A percentile compares a stretch with the other conserved stretches of the same genome.
phyloP scores from a whole-genome alignment of 1,284 basidiomycete species.

The Pseudomicrostroma phylloplanum region DNA sequence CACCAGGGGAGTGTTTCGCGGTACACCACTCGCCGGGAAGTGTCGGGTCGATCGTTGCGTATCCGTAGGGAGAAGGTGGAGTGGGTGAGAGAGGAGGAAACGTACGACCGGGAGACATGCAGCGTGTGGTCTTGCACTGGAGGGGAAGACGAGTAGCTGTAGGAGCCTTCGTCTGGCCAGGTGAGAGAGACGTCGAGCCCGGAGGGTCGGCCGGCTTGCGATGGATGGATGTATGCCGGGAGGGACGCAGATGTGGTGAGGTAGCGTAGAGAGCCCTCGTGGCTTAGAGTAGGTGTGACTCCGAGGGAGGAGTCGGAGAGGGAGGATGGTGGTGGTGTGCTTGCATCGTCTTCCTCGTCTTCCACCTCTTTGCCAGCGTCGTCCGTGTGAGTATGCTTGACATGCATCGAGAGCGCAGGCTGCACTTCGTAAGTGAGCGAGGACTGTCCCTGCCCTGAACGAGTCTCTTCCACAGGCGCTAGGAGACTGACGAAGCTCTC shows the following conservation, averaged over 20 bases:
- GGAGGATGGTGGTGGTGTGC: not conserved
- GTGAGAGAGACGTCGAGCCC: conserved; percentile 7
- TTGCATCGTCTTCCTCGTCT: not conserved
- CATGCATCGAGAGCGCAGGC: not conserved
- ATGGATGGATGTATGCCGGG: not conserved
- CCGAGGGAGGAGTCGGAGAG: not conserved
- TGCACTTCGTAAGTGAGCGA: conserved; percentile 4
- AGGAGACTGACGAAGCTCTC: conserved; percentile 22
- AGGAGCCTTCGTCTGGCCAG: conserved; percentile 10
- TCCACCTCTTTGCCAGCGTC: conserved; percentile 5
- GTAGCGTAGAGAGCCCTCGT: conserved; percentile 3
- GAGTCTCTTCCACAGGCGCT: conserved; percentile 13
- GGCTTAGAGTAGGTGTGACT: not conserved
- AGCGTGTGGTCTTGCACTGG: not conserved
- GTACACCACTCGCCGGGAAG: conserved; percentile 62
- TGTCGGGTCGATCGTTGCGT: conserved; percentile 58
- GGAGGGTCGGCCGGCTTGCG: not conserved
- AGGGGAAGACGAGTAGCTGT: not conserved
- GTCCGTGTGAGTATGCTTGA: conserved; percentile 11
- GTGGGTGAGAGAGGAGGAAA: conserved; percentile 3
- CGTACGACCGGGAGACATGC: not conserved
- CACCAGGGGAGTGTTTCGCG: conserved; percentile 91
- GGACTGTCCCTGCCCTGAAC: too few species aligned
- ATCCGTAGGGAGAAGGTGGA: conserved; percentile 64
- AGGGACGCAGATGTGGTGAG: not conserved